phyloP scores from a whole-genome alignment of 495 filamentous ascomycete species.

The Penicillium pancosmium region DNA sequence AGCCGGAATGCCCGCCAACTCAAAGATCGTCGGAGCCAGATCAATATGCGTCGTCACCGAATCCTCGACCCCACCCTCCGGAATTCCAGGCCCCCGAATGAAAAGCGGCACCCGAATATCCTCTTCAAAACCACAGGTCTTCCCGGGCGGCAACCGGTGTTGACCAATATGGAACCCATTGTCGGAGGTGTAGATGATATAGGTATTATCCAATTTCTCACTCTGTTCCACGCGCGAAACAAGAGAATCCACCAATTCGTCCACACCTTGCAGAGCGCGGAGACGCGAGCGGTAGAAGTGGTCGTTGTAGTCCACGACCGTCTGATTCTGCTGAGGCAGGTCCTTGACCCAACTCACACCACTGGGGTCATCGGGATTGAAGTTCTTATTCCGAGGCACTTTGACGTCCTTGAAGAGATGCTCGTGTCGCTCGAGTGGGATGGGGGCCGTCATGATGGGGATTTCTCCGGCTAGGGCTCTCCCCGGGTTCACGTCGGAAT shows the following conservation, averaged over 20 bases:
- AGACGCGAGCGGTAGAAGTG: conserved; percentile 67
- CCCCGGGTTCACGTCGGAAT: conserved; percentile 55
- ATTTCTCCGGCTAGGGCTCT: conserved; percentile 14
- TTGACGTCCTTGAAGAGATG: conserved; percentile 41
- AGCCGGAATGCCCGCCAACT: conserved; percentile 47
- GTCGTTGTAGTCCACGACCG: conserved; percentile 66
- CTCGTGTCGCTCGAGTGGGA: conserved; percentile 46
- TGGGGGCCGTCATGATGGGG: conserved; percentile 50
- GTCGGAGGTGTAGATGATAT: conserved; percentile 72
- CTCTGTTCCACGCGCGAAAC: conserved; percentile 53
- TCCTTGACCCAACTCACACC: conserved; percentile 65
- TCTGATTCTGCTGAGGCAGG: conserved; percentile 53
- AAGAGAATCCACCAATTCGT: conserved; percentile 67
- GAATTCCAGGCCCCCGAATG: conserved; percentile 61
- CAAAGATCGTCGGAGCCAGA: conserved; percentile 66
- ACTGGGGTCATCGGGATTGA: conserved; percentile 56
- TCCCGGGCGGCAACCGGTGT: conserved; percentile 71
- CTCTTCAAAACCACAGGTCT: conserved; percentile 71
- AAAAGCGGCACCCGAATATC: conserved; percentile 72
- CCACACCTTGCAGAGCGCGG: conserved; percentile 65
- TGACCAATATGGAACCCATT: conserved; percentile 79
- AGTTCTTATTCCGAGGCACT: conserved; percentile 40
- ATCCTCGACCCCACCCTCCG: conserved; percentile 44
- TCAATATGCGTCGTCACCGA: conserved; percentile 71
- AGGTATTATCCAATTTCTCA: conserved; percentile 65